Percentiles rank a stretch among this genome's conserved stretches.
phyloP scores from a whole-genome alignment of 2,329 filamentous ascomycete genomes.

The Penicillium janthinellum region DNA sequence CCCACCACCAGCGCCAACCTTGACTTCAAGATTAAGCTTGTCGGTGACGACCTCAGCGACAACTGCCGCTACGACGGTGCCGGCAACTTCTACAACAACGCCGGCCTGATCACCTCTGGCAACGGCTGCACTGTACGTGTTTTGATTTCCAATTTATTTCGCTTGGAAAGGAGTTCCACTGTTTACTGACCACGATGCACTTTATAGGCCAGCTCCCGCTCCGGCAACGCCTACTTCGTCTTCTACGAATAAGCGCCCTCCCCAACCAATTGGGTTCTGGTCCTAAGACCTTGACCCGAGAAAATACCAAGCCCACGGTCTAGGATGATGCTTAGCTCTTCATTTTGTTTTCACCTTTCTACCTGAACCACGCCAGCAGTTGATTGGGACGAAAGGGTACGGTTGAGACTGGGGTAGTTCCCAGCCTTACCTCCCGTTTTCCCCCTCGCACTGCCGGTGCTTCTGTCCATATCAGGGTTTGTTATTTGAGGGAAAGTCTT shows the following conservation, averaged over 20 bases:
- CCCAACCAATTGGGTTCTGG: slow-evolving; percentile 3
- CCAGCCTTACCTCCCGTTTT: background rate
- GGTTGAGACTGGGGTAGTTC: background rate
- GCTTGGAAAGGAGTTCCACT: background rate
- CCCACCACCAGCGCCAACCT: slow-evolving; percentile 72
- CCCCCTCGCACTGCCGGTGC: slow-evolving; percentile 15
- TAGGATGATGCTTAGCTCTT: slow-evolving; percentile 13
- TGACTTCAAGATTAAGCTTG: slow-evolving; percentile 77
- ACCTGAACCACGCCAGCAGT: slow-evolving; percentile 6
- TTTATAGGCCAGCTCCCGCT: slow-evolving; percentile 51
- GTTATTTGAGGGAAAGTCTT: slow-evolving; percentile 33
- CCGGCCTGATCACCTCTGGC: slow-evolving; percentile 45
- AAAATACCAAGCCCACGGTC: slow-evolving; percentile 16
- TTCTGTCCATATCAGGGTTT: slow-evolving; percentile 35
- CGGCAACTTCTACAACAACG: slow-evolving; percentile 61
- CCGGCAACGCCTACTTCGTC: slow-evolving; percentile 54
- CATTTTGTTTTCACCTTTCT: slow-evolving; percentile 3
- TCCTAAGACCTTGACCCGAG: slow-evolving; percentile 1
- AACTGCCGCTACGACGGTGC: slow-evolving; percentile 65
- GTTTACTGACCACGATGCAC: slow-evolving; percentile 12
- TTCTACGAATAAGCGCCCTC: slow-evolving; percentile 35
- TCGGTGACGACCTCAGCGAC: slow-evolving; percentile 62
- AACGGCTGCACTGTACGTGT: slow-evolving; percentile 79
- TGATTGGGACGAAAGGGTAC: background rate
- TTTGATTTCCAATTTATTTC: background rate